Evolutionary conservation across 441 rosid species (phyloP).

Genomic region (Gossypium schwendimanii): DNA sequence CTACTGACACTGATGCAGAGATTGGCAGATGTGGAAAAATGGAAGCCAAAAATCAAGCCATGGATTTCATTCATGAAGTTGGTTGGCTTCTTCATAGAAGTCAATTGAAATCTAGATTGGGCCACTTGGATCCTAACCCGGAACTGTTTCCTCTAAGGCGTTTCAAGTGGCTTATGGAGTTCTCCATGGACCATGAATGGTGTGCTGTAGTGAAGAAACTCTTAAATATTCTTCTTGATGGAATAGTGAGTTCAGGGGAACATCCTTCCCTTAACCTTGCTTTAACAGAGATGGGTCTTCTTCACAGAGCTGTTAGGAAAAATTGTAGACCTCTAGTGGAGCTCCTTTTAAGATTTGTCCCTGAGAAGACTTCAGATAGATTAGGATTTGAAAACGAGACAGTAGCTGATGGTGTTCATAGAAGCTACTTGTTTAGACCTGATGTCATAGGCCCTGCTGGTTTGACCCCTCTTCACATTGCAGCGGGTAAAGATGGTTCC

Average conservation of each 20-base stretch:
- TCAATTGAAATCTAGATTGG: constrained; percentile 49
- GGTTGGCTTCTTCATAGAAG: constrained; percentile 90
- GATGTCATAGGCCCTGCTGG: constrained; percentile 75
- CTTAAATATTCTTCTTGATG: constrained; percentile 50
- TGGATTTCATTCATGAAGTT: constrained; percentile 81
- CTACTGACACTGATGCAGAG: constrained; percentile 37
- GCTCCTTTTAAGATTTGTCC: constrained; percentile 60
- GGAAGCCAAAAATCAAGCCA: constrained; percentile 55
- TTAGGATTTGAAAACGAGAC: constrained; percentile 22
- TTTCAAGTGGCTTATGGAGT: constrained; percentile 77
- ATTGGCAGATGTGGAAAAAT: constrained; percentile 21
- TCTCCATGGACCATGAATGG: constrained; percentile 90
- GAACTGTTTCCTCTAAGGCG: constrained; percentile 58
- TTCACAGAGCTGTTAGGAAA: constrained; percentile 84
- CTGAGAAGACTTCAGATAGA: constrained; percentile 26
- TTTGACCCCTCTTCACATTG: constrained; percentile 91
- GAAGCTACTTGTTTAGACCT: constrained; percentile 56
- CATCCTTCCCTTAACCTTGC: constrained; percentile 37
- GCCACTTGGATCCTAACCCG: constrained; percentile 45
- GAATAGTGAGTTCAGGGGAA: constrained; percentile 53
- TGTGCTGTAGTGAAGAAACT: constrained; percentile 79
- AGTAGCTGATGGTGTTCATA: constrained; percentile 18
- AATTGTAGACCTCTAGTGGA: constrained; percentile 66
- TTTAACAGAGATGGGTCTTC: constrained; percentile 68
- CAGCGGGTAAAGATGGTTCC: constrained; percentile 90